phyloP scores from a whole-genome alignment of 805 yeast species.

The Monosporozyma unispora region DNA sequence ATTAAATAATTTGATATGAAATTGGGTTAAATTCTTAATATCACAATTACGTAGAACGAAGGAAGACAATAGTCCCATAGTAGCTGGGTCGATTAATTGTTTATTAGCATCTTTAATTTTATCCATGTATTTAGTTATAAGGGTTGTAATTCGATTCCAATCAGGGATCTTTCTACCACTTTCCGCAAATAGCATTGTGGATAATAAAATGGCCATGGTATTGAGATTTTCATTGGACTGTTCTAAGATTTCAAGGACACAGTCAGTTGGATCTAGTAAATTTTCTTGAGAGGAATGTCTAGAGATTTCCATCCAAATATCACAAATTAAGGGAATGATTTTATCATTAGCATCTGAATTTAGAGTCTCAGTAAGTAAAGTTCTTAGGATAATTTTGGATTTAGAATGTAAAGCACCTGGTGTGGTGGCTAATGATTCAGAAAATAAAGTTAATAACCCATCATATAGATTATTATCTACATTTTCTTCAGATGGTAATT shows the following conservation, averaged over 20 bases:
- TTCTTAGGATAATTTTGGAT: constrained; percentile 41
- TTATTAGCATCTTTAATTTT: constrained; percentile 5
- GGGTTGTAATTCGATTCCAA: constrained; percentile 35
- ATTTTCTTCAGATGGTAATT: constrained; percentile 13
- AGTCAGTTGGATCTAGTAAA: constrained; percentile 37
- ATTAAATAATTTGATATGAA: constrained; percentile 38
- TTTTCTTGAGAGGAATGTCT: constrained; percentile 44
- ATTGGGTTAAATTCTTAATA: constrained; percentile 37
- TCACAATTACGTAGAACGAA: constrained; percentile 50
- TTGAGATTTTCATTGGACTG: constrained; percentile 18
- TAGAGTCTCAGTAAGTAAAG: constrained; percentile 32
- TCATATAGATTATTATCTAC: constrained; percentile 37
- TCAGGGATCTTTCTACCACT: constrained; percentile 54
- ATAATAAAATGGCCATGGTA: constrained; percentile 34
- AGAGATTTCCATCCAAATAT: constrained; percentile 45
- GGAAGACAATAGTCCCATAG: constrained; percentile 39
- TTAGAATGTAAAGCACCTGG: constrained; percentile 69
- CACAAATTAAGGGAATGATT: constrained; percentile 42
- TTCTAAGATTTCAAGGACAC: constrained; percentile 21
- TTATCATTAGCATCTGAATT: constrained; percentile 3
- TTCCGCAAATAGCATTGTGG: constrained; percentile 52
- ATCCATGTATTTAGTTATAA: constrained; percentile 6
- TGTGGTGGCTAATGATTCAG: constrained; percentile 70
- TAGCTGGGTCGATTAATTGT: constrained; percentile 12
- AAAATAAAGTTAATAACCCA: constrained; percentile 51